phyloP scores from a whole-genome alignment of 345 rosid genomes.

The Cardiospermum halicacabum region DNA sequence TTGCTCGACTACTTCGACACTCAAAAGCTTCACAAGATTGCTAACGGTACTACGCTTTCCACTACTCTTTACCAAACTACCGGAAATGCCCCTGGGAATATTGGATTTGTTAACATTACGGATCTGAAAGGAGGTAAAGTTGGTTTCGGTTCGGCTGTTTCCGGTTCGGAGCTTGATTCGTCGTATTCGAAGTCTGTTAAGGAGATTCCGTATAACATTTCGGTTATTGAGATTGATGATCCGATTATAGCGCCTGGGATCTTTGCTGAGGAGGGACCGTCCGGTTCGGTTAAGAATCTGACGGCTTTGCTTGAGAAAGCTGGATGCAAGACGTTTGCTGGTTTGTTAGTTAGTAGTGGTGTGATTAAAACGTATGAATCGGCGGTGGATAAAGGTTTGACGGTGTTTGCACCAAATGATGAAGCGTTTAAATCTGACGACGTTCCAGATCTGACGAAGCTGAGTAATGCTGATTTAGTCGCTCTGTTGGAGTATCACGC shows the following conservation, averaged over 20 bases:
- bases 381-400: constrained; percentile 62
- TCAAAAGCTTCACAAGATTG: constrained; percentile 68
- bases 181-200: constrained; percentile 66
- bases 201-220: constrained; percentile 81
- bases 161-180: constrained; percentile 81
- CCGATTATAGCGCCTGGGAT: constrained; percentile 72
- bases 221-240: constrained; percentile 56
- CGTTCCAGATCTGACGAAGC: constrained; percentile 72
- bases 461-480: constrained; percentile 60
- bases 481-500: constrained; percentile 83
- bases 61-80: constrained; percentile 95
- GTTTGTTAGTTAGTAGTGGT: constrained; percentile 55
- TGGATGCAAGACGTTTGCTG: constrained; percentile 79
- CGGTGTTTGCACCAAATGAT: constrained; percentile 80
- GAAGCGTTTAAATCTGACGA: constrained; percentile 77
- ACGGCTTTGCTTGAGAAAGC: constrained; percentile 79
- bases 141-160: constrained; percentile 70
- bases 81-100: constrained; percentile 78
- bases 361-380: constrained; percentile 69
- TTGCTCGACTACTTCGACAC: constrained; percentile 86
- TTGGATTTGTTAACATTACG: constrained; percentile 85
- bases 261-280: constrained; percentile 56
- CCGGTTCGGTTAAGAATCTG: constrained; percentile 55
- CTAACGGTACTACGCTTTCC: constrained; percentile 63
- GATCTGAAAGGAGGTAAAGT: constrained; percentile 84